phyloP scores from a whole-genome alignment of 2,329 filamentous ascomycete genomes.

The Claviceps africana region DNA sequence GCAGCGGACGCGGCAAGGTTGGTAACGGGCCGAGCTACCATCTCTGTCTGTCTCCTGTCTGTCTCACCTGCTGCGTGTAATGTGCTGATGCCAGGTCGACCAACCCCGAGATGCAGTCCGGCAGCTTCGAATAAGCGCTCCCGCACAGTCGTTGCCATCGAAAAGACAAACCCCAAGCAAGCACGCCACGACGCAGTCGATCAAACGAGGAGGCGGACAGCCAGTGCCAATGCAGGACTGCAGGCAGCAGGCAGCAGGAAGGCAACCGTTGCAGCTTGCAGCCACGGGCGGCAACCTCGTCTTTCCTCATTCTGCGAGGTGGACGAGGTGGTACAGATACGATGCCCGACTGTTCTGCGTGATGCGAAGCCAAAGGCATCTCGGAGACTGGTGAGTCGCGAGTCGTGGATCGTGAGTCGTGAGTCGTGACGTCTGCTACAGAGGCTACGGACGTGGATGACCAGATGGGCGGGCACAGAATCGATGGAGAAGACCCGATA shows the following conservation, averaged over 20 bases:
- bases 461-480: background rate
- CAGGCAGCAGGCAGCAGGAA: too few relatives aligned
- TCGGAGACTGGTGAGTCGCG: background rate
- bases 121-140: too few relatives aligned
- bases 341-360: background rate
- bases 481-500: slow-evolving; percentile 1
- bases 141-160: too few relatives aligned
- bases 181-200: background rate
- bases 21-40: too few relatives aligned
- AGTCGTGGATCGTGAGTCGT: too few relatives aligned
- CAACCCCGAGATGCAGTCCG: too few relatives aligned
- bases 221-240: background rate
- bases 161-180: background rate
- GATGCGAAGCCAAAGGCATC: background rate
- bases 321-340: background rate
- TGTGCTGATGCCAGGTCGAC: too few relatives aligned
- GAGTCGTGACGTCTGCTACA: background rate
- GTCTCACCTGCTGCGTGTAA: too few relatives aligned
- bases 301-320: too few relatives aligned
- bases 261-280: background rate
- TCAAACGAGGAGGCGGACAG: too few relatives aligned
- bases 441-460: background rate
- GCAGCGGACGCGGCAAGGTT: background rate
- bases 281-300: too few relatives aligned
- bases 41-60: too few relatives aligned